Base-by-base conservation (phyloP, 1,284 basidiomycete genomes). In the Cryptococcus amylolentus region DNA sequence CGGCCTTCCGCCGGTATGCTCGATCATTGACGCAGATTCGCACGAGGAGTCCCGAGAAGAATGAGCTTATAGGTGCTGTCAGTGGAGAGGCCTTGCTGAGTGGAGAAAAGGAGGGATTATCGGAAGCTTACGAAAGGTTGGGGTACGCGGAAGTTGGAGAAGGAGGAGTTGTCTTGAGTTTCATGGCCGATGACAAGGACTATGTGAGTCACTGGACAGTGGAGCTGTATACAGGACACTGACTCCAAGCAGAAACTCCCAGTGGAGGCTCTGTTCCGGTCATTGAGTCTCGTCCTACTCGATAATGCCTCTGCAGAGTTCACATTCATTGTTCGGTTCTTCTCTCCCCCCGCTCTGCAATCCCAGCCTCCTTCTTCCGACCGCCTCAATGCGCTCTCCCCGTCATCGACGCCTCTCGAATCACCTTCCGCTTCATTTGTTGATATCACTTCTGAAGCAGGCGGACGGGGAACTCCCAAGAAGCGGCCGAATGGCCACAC, bases 231-330 rank as follows among this genome's bases (percentile, higher is more conserved):
- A 16, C 9, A 18, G 23, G 42, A 38, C 28, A 41, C 50, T 42
- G 16, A 51, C 23, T 9, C 16, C 31, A 18, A 18, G 40, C 27
- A 59, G 37, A 38, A 49, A 84, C 86, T 88, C 65, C 84, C 88
- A 0, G 73, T 88, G 0, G 94, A 97, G 76, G 86, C 86, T 0
- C 78, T 95, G 13, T 82, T 92, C 63, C 85, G 93, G 20, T 95
- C 93, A 0, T 79, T 91, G 43, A 77, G 91, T 55, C 80, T 97
- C 46, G 92, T 95, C 46, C 84, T 97, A 55, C 86, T 94, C 83
- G 92, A 96, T 79, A 97, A 97, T 69, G 87, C 88, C 1, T 88
- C 88, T 1, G 84, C 91, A 40, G 93, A 97, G 76, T 94, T 93
- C 73, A 82, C 86, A 1, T 97, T 97, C 68, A 77, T 95, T 45